These are phyloP conservation scores for Geum urbanum DNA, from an alignment of 306 rosid genomes.

Conservation along the genomic window DNA sequence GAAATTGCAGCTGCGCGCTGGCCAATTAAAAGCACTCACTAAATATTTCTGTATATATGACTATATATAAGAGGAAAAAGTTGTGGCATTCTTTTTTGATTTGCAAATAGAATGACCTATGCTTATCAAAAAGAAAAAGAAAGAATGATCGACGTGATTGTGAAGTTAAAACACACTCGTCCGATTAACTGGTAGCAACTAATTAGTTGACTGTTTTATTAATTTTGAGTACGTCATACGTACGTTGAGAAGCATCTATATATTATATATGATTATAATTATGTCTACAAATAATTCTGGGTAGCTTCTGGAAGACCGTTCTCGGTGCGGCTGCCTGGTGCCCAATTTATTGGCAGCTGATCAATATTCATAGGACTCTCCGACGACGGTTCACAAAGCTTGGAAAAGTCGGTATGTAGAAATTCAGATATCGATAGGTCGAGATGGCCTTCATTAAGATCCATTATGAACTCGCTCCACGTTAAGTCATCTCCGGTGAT, in stretches of 20 bases:
- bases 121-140: no score
- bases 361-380: background rate
- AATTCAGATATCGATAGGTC: constrained; percentile 16
- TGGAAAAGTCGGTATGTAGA: constrained; percentile 21
- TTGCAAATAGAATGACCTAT: no score
- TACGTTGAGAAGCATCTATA: background rate
- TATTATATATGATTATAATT: background rate
- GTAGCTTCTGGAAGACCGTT: background rate
- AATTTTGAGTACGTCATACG: background rate
- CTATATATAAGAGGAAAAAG: no score
- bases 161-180: no score
- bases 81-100: no score
- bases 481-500: background rate
- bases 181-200: no score
- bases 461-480: constrained; percentile 16
- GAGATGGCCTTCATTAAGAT: constrained; percentile 3
- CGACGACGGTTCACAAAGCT: background rate
- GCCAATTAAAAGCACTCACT: no score
- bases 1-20: no score
- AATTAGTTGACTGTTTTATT: background rate
- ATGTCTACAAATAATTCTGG: background rate
- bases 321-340: background rate
- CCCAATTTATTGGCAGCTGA: constrained; percentile 2
- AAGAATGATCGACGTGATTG: no score
- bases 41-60: no score